Conservation (phyloP, 768 basidiomycete species). For the Leucocoprinus sp. region DNA sequence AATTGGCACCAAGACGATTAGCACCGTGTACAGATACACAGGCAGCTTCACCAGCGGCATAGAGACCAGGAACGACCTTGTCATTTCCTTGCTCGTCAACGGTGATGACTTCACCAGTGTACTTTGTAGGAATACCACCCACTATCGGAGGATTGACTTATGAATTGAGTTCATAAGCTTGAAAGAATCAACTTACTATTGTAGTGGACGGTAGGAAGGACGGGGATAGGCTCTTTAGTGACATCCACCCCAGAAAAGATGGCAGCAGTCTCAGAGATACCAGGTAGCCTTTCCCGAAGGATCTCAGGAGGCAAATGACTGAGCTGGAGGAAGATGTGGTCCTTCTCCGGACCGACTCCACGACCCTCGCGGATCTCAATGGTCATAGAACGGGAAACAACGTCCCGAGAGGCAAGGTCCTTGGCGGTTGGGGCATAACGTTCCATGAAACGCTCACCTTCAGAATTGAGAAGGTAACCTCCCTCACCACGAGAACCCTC, state of each 20-base stretch:
- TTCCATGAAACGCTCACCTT: conserved; percentile 99
- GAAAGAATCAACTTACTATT: conserved; percentile 61
- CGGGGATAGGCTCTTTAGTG: conserved; percentile 98
- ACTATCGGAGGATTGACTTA: conserved; percentile 44
- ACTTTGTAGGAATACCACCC: conserved; percentile 99
- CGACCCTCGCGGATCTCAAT: conserved; percentile 98
- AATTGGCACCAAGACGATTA: conserved; percentile 99
- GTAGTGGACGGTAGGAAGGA: conserved; percentile 97
- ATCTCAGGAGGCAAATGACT: conserved; percentile 95
- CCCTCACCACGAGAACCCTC: conserved; percentile 99
- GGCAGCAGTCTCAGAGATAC: conserved; percentile 98
- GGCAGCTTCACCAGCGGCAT: conserved; percentile 98
- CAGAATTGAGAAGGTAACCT: conserved; percentile 95
- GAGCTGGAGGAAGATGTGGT: conserved; percentile 94
- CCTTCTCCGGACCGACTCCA: conserved; percentile 97
- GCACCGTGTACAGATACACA: conserved; percentile 99
- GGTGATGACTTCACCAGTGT: conserved; percentile 95
- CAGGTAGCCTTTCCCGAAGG: conserved; percentile 92
- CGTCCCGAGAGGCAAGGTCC: conserved; percentile 98
- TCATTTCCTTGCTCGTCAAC: conserved; percentile 85
- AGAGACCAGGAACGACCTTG: conserved; percentile 89
- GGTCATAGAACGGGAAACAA: conserved; percentile 99
- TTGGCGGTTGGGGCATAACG: conserved; percentile 99
- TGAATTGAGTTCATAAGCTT: not conserved
- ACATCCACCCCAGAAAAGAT: conserved; percentile 99